These are phyloP conservation scores for Alternaria metachromatica DNA, from an alignment of 2,329 filamentous ascomycete species.

Conservation along the genomic window DNA sequence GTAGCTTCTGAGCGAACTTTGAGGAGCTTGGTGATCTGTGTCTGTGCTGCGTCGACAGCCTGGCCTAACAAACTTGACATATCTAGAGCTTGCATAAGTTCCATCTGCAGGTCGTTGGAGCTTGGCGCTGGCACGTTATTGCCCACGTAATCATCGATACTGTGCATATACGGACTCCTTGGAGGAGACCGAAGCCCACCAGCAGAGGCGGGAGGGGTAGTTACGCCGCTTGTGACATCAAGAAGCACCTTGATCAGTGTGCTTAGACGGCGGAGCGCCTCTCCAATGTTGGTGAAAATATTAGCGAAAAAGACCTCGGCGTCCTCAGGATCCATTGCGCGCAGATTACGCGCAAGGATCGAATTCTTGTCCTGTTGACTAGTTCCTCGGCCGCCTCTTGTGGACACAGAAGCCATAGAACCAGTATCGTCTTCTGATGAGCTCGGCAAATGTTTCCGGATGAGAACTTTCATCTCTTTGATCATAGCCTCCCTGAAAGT, in stretches of 20 bases:
- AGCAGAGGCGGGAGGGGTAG: slow-evolving; percentile 51
- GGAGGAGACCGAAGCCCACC: slow-evolving; percentile 55
- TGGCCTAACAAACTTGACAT: slow-evolving; percentile 79
- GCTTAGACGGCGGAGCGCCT: slow-evolving; percentile 82
- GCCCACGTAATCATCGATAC: slow-evolving; percentile 51
- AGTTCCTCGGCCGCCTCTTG: slow-evolving; percentile 67
- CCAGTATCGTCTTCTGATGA: slow-evolving; percentile 94
- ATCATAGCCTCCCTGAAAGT: slow-evolving; percentile 84
- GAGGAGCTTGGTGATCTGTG: slow-evolving; percentile 74
- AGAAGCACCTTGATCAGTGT: slow-evolving; percentile 94
- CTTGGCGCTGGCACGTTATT: slow-evolving; percentile 17
- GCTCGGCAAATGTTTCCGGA: slow-evolving; percentile 84
- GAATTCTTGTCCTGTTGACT: slow-evolving; percentile 89
- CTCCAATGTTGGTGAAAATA: slow-evolving; percentile 86
- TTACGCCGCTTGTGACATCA: slow-evolving; percentile 83
- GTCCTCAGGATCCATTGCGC: slow-evolving; percentile 81
- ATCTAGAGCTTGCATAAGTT: slow-evolving; percentile 78
- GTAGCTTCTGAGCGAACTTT: slow-evolving; percentile 79
- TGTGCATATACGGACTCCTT: slow-evolving; percentile 53
- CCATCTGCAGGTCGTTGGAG: slow-evolving; percentile 64
- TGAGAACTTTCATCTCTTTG: slow-evolving; percentile 84
- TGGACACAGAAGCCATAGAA: slow-evolving; percentile 86
- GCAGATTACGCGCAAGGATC: slow-evolving; percentile 84
- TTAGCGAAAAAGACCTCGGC: slow-evolving; percentile 82
- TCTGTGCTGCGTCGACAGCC: slow-evolving; percentile 79